Evolutionary conservation across 2,329 filamentous ascomycete species (phyloP), one percentile per base, ranked within the genome.

Genomic region (Xylariomycetidae sp.): DNA sequence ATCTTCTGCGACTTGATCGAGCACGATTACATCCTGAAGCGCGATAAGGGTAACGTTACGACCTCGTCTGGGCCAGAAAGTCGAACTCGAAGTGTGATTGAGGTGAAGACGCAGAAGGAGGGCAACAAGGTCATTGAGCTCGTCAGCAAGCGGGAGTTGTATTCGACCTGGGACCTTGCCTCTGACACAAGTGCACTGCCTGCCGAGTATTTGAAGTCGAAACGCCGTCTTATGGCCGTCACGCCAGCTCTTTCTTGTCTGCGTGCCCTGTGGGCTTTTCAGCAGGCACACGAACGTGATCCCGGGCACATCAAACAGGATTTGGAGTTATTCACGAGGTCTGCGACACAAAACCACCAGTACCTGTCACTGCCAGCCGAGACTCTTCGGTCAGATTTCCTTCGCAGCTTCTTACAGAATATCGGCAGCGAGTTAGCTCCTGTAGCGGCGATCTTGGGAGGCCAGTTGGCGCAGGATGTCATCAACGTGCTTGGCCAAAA

Each of bases 401-500:
- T 96, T 17, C 76, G 86, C 36, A 81, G 72, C 50, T 98, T 98
- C 62, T 59, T 96, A 25, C 84, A 92, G 59, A 93, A 93, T 47
- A 68, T 95, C 5, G 83, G 80, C 35, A 78, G 79, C 50, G 90
- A 96, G 62, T 67, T 96, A 24, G 81, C 85, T 10, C 88, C 92
- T 6, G 86, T 94, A 7, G 82, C 85, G 0, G 89, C 92, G 2
- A 86, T 95, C 38, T 68, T 98, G 9, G 92, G 92, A 30, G 92
- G 89, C 8, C 79, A 89, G 57, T 72, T 98, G 12, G 87, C 90
- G 1, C 92, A 98, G 62, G 92, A 98, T 56, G 88, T 95, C 32
- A 96, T 98, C 63, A 96, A 96, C 52, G 89, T 95, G 19, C 74
- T 96, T 5, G 87, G 89, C 30, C 79, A 85, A 56, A 79, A 84